phyloP scores from a whole-genome alignment of 352 stramenopile genomes.

The Phytophthora multivora region DNA sequence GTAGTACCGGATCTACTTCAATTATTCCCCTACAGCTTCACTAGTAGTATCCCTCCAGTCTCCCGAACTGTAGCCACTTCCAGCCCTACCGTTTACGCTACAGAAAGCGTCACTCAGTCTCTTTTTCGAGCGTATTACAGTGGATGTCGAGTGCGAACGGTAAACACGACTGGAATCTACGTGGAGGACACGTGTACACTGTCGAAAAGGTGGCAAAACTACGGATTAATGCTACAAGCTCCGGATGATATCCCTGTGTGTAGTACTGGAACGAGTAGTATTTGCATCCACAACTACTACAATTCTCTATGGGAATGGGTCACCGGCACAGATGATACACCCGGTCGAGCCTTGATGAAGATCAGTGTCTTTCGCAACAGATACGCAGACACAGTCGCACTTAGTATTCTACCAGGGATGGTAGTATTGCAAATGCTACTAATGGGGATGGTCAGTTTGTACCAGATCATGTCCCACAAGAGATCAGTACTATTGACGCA shows the following conservation, averaged over 20 bases:
- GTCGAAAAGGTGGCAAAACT: conserved; percentile 27
- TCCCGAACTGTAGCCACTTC: conserved; percentile 18
- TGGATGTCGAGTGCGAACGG: conserved; percentile 18
- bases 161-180: conserved; percentile 33
- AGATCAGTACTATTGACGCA: conserved; percentile 33
- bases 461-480: conserved; percentile 39
- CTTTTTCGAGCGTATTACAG: conserved; percentile 33
- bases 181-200: conserved; percentile 22
- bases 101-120: conserved; percentile 27
- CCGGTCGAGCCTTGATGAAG: conserved; percentile 28
- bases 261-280: conserved; percentile 16
- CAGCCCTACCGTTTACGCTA: conserved; percentile 22
- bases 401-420: conserved; percentile 30
- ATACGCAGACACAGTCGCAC: conserved; percentile 24
- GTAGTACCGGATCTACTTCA: conserved; percentile 34
- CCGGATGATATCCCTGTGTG: conserved; percentile 34
- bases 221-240: conserved; percentile 35
- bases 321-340: conserved; percentile 9
- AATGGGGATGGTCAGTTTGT: conserved; percentile 34
- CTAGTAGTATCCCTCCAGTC: conserved; percentile 21
- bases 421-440: conserved; percentile 36
- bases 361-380: conserved; percentile 32
- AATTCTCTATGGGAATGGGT: conserved; percentile 40
- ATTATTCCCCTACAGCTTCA: conserved; percentile 31
- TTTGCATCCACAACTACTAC: conserved; percentile 42